These are phyloP conservation scores for Avena atlantica DNA, from an alignment of 176 grass and related monocot genomes.

Conservation along the genomic window DNA sequence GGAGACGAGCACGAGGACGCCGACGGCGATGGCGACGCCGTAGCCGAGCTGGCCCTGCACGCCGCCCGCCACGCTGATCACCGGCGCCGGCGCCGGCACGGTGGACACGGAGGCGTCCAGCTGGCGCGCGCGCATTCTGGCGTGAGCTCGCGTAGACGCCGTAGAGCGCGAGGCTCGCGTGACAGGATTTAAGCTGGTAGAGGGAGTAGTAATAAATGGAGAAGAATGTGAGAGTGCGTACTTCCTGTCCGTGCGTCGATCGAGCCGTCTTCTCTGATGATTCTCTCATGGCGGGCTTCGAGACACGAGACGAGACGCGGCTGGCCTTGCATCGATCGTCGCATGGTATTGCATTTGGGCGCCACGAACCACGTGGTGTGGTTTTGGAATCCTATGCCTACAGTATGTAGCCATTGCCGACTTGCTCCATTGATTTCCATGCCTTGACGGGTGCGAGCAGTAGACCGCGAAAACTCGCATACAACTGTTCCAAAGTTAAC, in stretches of 20 bases:
- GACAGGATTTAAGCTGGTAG: neutral
- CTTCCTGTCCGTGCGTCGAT: neutral
- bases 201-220: neutral
- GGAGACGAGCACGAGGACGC: slow-evolving; percentile 74
- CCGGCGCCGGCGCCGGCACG: neutral
- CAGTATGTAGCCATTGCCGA: neutral
- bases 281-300: slow-evolving; percentile 13
- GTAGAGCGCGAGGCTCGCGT: neutral
- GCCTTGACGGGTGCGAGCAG: neutral
- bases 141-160: neutral
- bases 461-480: too few species aligned
- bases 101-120: neutral
- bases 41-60: slow-evolving; percentile 66
- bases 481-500: too few species aligned
- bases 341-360: neutral
- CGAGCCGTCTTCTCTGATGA: neutral
- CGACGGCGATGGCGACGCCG: slow-evolving; percentile 73
- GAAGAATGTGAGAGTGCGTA: neutral
- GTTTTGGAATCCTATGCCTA: neutral
- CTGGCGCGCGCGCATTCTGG: neutral
- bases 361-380: slow-evolving; percentile 2
- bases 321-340: neutral
- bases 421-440: neutral
- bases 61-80: neutral
- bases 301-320: slow-evolving; percentile 12